Evolutionary conservation across 2,329 filamentous ascomycete species (phyloP).

Genomic region (Plenodomus lindquistii): DNA sequence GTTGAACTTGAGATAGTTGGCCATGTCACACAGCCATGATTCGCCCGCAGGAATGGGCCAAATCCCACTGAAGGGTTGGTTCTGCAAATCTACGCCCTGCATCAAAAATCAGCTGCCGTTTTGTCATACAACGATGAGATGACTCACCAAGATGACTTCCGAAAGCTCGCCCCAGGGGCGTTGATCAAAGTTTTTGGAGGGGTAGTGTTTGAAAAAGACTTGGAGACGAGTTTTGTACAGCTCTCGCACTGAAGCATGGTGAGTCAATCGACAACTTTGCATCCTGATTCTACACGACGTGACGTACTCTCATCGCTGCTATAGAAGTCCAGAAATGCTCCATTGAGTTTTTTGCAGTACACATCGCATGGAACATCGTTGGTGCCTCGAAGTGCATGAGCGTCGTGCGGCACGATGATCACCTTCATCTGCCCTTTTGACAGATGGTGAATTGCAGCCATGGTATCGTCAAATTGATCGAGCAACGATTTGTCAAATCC

Average conservation of each 20-base stretch:
- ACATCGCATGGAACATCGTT: conserved; percentile 41
- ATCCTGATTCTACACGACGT: neutral
- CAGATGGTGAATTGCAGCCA: conserved; percentile 41
- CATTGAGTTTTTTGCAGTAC: conserved; percentile 37
- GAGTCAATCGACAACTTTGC: neutral
- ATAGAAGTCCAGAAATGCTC: conserved; percentile 43
- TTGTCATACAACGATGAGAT: neutral
- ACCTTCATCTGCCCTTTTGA: conserved; percentile 43
- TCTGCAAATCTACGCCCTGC: conserved; percentile 43
- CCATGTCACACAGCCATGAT: conserved; percentile 42
- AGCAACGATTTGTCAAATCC: conserved; percentile 37
- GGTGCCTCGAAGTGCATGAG: conserved; percentile 35
- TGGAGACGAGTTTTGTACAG: conserved; percentile 38
- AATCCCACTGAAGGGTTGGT: conserved; percentile 41
- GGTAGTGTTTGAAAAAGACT: conserved; percentile 42
- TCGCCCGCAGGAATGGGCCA: conserved; percentile 41
- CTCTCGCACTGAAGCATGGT: conserved; percentile 18
- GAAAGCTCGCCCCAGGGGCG: conserved; percentile 35
- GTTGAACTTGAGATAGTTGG: conserved; percentile 35
- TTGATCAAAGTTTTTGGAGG: conserved; percentile 39
- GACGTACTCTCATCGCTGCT: conserved; percentile 32
- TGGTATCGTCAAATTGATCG: conserved; percentile 40
- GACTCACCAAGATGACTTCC: conserved; percentile 38
- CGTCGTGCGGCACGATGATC: conserved; percentile 42
- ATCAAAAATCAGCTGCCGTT: conserved; percentile 1